Evolutionary conservation across 305 asterid species (phyloP), one percentile per base, ranked within the genome.

Genomic region (Fraxinus sp.): DNA sequence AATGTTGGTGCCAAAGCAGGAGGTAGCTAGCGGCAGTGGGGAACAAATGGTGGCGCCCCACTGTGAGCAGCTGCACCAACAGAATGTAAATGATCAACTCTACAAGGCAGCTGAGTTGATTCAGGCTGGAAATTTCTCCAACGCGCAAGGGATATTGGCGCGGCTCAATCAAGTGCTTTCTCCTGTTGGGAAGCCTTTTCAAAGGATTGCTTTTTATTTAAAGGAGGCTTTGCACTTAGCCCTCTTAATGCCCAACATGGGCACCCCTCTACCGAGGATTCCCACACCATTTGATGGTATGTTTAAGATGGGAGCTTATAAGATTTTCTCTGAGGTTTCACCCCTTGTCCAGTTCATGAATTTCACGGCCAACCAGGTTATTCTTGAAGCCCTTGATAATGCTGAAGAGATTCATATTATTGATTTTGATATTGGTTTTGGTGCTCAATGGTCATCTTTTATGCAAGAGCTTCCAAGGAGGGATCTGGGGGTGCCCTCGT

Each of bases 101-200:
- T 87, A 30, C 33, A 87, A 91, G 91, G 94, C 93, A 35, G 87
- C 87, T 1, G 95, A 90, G 82, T 79, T 84, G 70, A 83, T 87
- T 75, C 83, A 83, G 78, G 84, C 90, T 78, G 92, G 95, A 72
- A 88, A 86, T 73, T 86, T 87, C 89, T 82, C 91, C 76, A 86
- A 85, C 89, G 92, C 94, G 93, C 96, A 94, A 89, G 94, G 90
- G 99, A 96, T 96, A 96, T 96, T 96, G 99, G 98, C 99, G 98
- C 99, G 99, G 99, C 99, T 96, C 99, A 96, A 96, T 96, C 99
- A 91, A 90, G 84, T 92, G 87, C 87, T 90, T 78, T 82, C 91
- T 80, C 91, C 91, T 75, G 74, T 77, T 70, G 90, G 79, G 7
- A 88, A 90, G 85, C 91, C 95, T 76, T 88, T 85, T 18, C 82